A percentile compares a stretch with the other conserved stretches of the same genome.
These are phyloP conservation scores for Rhynchosporium secalis DNA, from an alignment of 2,329 filamentous ascomycete species.

Conservation along the genomic window DNA sequence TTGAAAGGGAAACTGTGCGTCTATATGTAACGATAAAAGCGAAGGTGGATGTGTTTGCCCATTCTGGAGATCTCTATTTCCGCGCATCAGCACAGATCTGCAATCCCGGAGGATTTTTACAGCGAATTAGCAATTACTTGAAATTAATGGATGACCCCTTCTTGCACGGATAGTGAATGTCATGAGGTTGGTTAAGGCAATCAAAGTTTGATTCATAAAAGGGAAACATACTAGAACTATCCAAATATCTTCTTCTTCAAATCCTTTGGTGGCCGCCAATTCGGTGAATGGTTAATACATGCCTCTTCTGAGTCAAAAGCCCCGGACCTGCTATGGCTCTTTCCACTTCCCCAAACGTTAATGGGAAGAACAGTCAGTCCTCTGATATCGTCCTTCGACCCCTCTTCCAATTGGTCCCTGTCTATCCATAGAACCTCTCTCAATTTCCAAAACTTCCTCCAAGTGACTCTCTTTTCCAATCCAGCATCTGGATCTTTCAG, in stretches of 20 bases:
- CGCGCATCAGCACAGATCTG: neutral
- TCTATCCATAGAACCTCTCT: constrained; percentile 28
- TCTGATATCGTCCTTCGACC: constrained; percentile 21
- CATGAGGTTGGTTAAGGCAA: neutral
- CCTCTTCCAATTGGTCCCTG: constrained; percentile 15
- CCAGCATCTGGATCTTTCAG: constrained; percentile 32
- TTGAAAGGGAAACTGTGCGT: neutral
- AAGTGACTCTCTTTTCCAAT: constrained; percentile 30
- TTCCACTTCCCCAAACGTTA: constrained; percentile 32
- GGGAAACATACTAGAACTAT: constrained; percentile 1
- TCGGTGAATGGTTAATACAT: constrained; percentile 30
- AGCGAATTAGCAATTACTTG: neutral
- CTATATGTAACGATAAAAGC: neutral
- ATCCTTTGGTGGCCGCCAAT: constrained; percentile 10
- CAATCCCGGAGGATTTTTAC: neutral
- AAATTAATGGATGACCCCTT: neutral
- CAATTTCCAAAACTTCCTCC: constrained; percentile 31
- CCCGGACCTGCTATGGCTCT: constrained; percentile 31
- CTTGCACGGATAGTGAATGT: neutral
- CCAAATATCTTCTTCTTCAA: constrained; percentile 8
- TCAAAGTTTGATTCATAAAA: neutral
- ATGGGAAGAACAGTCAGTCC: constrained; percentile 30
- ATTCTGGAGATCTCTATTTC: neutral
- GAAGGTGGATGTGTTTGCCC: neutral
- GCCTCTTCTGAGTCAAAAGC: constrained; percentile 23